phyloP scores from a whole-genome alignment of 1,284 basidiomycete genomes.

The Stygiomarasmius scandens region DNA sequence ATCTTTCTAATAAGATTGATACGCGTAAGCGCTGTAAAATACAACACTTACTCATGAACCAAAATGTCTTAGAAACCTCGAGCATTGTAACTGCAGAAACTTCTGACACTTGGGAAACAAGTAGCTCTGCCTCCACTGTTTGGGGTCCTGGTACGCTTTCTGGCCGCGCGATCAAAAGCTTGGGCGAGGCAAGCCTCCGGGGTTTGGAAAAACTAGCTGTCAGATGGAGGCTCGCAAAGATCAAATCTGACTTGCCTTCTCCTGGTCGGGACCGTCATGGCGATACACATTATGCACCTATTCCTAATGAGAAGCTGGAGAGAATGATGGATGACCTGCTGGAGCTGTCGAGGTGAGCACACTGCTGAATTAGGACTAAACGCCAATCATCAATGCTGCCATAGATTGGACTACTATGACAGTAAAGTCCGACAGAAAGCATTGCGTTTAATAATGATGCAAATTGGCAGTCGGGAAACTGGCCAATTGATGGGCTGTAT shows the following conservation, averaged over 20 bases:
- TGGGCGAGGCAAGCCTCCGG: constrained; percentile 24
- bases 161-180: constrained; percentile 23
- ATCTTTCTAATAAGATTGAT: too few relatives aligned
- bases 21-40: not conserved
- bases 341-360: constrained; percentile 19
- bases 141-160: constrained; percentile 27
- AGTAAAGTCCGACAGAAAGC: constrained; percentile 21
- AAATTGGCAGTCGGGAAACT: constrained; percentile 21
- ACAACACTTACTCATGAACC: not conserved
- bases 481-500: constrained; percentile 16
- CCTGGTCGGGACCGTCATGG: not conserved
- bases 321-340: constrained; percentile 20
- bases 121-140: constrained; percentile 18
- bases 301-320: constrained; percentile 13
- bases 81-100: not conserved
- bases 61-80: not conserved
- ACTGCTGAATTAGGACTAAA: too few relatives aligned
- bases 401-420: constrained; percentile 22
- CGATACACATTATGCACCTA: not conserved
- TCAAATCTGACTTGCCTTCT: constrained; percentile 13
- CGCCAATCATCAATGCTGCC: too few relatives aligned
- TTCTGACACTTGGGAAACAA: constrained; percentile 6
- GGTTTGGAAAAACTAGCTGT: constrained; percentile 21
- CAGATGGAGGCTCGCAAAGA: constrained; percentile 20
- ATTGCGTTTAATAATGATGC: constrained; percentile 21